These are phyloP conservation scores for Thozetella sp. DNA, from an alignment of 495 filamentous ascomycete species.

Conservation along the genomic window DNA sequence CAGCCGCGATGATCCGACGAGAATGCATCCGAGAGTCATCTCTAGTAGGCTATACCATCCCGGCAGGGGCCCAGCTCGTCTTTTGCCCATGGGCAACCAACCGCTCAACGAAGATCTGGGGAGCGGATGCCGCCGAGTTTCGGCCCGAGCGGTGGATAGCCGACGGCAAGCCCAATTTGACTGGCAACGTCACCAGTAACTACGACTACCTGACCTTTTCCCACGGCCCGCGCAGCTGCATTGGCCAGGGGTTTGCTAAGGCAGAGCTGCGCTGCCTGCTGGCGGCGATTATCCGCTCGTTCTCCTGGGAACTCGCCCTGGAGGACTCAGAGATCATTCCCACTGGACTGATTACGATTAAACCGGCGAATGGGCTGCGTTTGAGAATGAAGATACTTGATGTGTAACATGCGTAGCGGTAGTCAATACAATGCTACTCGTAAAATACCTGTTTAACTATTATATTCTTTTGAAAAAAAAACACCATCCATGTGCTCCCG, in stretches of 20 bases:
- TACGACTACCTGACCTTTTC: constrained; percentile 61
- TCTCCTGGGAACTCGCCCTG: constrained; percentile 59
- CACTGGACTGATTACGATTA: constrained; percentile 60
- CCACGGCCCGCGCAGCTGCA: constrained; percentile 62
- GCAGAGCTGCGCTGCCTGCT: constrained; percentile 82
- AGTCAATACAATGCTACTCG: no score
- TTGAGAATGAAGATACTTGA: constrained; percentile 56
- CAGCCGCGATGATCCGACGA: constrained; percentile 61
- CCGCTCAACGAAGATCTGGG: constrained; percentile 16
- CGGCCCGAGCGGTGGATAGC: constrained; percentile 26
- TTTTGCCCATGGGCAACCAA: constrained; percentile 12
- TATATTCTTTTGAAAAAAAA: no score
- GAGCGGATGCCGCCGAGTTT: constrained; percentile 10
- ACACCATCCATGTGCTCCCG: no score
- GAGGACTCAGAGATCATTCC: constrained; percentile 56
- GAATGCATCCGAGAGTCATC: constrained; percentile 39
- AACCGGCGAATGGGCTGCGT: constrained; percentile 64
- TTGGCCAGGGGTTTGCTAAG: constrained; percentile 73
- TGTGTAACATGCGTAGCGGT: no score
- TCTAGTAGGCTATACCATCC: constrained; percentile 11
- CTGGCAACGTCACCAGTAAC: constrained; percentile 53
- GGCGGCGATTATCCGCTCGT: constrained; percentile 70
- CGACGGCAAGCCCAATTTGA: constrained; percentile 28
- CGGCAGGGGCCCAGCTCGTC: constrained; percentile 15
- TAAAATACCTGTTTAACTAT: no score